Evolutionary conservation across 768 basidiomycete species (phyloP).

Genomic region (Calvatia gigantea): DNA sequence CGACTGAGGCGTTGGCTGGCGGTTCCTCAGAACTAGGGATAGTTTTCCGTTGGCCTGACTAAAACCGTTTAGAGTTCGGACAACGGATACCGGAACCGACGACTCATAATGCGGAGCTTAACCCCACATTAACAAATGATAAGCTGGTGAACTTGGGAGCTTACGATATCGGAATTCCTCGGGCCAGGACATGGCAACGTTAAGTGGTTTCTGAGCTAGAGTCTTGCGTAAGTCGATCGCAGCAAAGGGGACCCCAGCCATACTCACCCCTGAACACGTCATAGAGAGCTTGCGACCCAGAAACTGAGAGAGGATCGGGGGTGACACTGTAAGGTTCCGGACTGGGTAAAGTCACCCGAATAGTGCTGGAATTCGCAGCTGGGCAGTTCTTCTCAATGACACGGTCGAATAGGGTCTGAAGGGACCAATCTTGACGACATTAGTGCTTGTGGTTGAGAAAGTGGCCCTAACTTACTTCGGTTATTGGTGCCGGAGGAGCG

Average conservation of each 20-base stretch:
- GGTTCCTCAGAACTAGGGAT: conserved; percentile 62
- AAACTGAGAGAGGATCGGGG: conserved; percentile 45
- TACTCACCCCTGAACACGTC: conserved; percentile 42
- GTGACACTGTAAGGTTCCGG: conserved; percentile 39
- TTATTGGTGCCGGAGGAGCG: conserved; percentile 44
- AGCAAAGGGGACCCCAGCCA: not conserved
- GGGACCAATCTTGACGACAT: conserved; percentile 62
- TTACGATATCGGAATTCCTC: conserved; percentile 61
- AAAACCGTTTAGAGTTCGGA: conserved; percentile 68
- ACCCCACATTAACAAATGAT: not conserved
- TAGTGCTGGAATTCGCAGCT: conserved; percentile 57
- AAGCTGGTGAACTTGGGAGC: conserved; percentile 17
- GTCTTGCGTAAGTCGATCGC: not conserved
- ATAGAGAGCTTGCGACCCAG: conserved; percentile 40
- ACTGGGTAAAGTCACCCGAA: conserved; percentile 47
- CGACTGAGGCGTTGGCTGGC: conserved; percentile 36
- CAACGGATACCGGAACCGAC: conserved; percentile 54
- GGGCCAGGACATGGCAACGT: conserved; percentile 57
- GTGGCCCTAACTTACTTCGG: conserved; percentile 44
- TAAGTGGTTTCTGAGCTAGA: conserved; percentile 42
- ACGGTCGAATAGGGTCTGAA: conserved; percentile 65
- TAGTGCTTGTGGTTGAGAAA: not conserved
- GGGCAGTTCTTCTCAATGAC: conserved; percentile 64
- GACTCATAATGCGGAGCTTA: conserved; percentile 18
- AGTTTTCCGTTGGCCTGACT: conserved; percentile 78